phyloP scores from a whole-genome alignment of 2,329 filamentous ascomycete species.

The Decorospora gaudefroyi region DNA sequence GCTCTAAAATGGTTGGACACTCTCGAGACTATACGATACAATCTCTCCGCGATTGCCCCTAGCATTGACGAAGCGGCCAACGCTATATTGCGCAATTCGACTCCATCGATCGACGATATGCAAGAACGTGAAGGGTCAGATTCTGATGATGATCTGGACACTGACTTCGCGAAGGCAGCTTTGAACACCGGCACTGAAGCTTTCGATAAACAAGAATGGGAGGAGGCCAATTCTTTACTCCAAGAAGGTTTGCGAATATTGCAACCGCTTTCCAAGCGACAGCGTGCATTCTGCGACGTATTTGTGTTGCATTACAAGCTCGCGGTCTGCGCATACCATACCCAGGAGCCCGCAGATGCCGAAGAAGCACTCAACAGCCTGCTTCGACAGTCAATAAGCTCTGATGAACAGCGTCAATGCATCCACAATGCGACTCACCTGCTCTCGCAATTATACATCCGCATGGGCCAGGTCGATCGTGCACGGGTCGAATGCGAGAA shows the following conservation, averaged over 20 bases:
- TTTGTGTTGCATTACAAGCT: constrained; percentile 36
- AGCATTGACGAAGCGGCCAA: too few species aligned
- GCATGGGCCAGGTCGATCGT: constrained; percentile 25
- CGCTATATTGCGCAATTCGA: not conserved
- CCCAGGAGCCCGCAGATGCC: constrained; percentile 21
- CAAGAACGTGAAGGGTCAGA: constrained; percentile 10
- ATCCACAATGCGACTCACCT: constrained; percentile 31
- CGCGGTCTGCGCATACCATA: constrained; percentile 34
- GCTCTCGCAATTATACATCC: constrained; percentile 32
- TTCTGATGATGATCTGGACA: constrained; percentile 33
- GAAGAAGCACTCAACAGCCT: constrained; percentile 29
- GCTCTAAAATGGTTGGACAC: constrained; percentile 15
- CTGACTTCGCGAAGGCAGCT: constrained; percentile 34
- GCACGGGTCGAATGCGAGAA: constrained; percentile 34
- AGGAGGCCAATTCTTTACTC: constrained; percentile 32
- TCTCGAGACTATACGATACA: constrained; percentile 13
- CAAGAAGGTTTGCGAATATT: constrained; percentile 34
- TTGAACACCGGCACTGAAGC: constrained; percentile 28
- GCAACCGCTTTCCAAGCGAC: constrained; percentile 23
- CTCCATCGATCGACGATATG: not conserved
- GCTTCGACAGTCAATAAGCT: constrained; percentile 18
- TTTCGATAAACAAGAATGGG: constrained; percentile 30
- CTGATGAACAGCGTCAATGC: constrained; percentile 20
- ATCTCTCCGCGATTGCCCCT: too few species aligned
- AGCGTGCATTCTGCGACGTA: constrained; percentile 28